Base-by-base conservation (phyloP, 371 early-diverging fungal species). In the Mucor mucedo region DNA sequence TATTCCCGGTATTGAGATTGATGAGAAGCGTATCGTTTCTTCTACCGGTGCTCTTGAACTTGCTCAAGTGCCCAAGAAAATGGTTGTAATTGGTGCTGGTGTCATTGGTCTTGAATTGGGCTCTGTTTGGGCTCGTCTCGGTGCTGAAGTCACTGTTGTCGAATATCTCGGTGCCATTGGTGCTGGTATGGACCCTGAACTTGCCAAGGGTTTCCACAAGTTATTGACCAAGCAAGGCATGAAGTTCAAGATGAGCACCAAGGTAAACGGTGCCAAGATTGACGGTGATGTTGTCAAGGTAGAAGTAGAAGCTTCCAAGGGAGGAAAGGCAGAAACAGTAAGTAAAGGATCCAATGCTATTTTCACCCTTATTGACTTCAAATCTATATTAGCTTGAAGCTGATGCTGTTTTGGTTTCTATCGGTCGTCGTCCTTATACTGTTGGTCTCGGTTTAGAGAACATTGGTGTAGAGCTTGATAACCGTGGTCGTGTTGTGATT, bases 81-180 rank as follows among this genome's bases (percentile, higher is more conserved):
- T 98, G 95, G 87, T 97, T 47, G 97, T 98, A 58, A 98, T 98
- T 75, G 99, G 99, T 70, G 99, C 95, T 65, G 99, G 99, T 84
- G 96, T 98, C 66, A 98, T 98, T 82, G 99, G 98, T 63, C 91
- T 98, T 52, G 99, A 98, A 83, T 85, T 97, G 62, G 98, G 98
- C 52, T 98, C 98, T 5, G 98, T 98, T 48, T 98, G 98, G 98
- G 82, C 87, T 65, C 92, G 98, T 58, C 86, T 98, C 44, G 98
- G 98, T 63, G 80, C 97, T 42, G 92, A 97, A 68, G 95, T 96
- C 50, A 97, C 98, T 40, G 95, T 96, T 50, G 96, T 98, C 60
- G 98, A 98, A 78, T 98, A 92, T 84, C 73, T 96, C 72, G 87
- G 84, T 60, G 90, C 95, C 56, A 91, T 98, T 66, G 98, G 98